Evolutionary conservation across 192 early-diverging fungal species (phyloP).

Genomic region (Entomortierella beljakovae): DNA sequence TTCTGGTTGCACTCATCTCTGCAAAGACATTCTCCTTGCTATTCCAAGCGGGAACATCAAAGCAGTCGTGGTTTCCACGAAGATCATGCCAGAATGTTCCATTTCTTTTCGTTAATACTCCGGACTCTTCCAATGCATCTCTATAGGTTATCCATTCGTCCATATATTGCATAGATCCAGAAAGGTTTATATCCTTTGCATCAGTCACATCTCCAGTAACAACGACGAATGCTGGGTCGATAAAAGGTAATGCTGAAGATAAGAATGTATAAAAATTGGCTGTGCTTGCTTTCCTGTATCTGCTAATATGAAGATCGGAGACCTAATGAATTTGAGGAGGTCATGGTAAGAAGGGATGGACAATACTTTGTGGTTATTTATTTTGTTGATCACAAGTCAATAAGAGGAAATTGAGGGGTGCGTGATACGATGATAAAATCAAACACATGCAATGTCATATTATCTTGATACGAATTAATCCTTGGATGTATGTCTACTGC

Average conservation of each 20-base stretch:
- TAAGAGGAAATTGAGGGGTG: neutral
- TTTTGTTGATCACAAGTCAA: neutral
- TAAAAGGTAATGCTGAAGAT: conserved; percentile 75
- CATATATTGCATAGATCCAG: conserved; percentile 78
- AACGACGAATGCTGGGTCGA: conserved; percentile 82
- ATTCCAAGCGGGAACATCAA: conserved; percentile 75
- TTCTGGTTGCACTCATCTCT: conserved; percentile 61
- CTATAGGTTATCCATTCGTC: conserved; percentile 89
- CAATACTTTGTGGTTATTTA: neutral
- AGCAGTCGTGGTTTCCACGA: conserved; percentile 97
- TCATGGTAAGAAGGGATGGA: neutral
- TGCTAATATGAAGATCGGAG: conserved; percentile 90
- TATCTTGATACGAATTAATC: neutral
- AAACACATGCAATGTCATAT: neutral
- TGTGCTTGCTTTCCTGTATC: conserved; percentile 70
- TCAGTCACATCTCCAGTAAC: conserved; percentile 93
- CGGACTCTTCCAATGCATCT: conserved; percentile 65
- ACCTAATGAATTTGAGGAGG: conserved; percentile 57
- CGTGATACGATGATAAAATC: neutral
- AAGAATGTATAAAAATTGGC: conserved; percentile 84
- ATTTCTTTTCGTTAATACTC: conserved; percentile 59
- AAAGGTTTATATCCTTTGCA: conserved; percentile 76
- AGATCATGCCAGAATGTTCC: conserved; percentile 84
- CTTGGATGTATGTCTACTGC: no score
- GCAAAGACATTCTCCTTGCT: conserved; percentile 72